Percentiles rank a stretch among this genome's conserved stretches.
Conservation (phyloP, 768 basidiomycete genomes). For the Naganishia vaughanmartiniae region DNA sequence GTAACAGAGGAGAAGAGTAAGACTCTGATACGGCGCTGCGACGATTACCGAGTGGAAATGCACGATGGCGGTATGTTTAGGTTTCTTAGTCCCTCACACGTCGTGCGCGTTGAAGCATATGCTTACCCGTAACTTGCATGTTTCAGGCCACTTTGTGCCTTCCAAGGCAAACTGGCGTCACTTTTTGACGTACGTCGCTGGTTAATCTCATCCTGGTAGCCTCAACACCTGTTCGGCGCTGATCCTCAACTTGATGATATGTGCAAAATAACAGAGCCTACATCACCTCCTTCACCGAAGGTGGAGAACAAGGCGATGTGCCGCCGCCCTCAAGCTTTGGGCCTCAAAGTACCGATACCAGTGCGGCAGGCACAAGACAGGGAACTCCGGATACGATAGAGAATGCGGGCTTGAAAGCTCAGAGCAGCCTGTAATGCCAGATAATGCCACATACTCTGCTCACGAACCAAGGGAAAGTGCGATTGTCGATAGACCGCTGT, state of each 20-base stretch:
- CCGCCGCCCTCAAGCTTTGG: constrained; percentile 35
- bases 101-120: background rate
- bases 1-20: constrained; percentile 46
- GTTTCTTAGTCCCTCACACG: background rate
- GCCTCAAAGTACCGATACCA: constrained; percentile 9
- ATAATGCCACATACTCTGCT: background rate
- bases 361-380: constrained; percentile 23
- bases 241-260: background rate
- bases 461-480: background rate
- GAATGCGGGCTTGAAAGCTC: background rate
- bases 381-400: constrained; percentile 21
- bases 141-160: constrained; percentile 30
- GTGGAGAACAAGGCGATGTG: constrained; percentile 45
- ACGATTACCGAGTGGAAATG: constrained; percentile 42
- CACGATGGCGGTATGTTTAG: constrained; percentile 42
- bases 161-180: constrained; percentile 34
- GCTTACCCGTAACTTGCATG: background rate
- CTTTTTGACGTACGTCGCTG: constrained; percentile 23
- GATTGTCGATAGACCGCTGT: background rate
- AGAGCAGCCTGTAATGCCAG: background rate
- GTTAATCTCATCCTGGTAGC: background rate
- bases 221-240: background rate
- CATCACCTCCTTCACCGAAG: constrained; percentile 44
- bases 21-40: constrained; percentile 41
- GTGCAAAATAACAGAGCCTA: constrained; percentile 38